Conservation (phyloP, 2,329 filamentous ascomycete species). For the Didymosphaeria variabile region DNA sequence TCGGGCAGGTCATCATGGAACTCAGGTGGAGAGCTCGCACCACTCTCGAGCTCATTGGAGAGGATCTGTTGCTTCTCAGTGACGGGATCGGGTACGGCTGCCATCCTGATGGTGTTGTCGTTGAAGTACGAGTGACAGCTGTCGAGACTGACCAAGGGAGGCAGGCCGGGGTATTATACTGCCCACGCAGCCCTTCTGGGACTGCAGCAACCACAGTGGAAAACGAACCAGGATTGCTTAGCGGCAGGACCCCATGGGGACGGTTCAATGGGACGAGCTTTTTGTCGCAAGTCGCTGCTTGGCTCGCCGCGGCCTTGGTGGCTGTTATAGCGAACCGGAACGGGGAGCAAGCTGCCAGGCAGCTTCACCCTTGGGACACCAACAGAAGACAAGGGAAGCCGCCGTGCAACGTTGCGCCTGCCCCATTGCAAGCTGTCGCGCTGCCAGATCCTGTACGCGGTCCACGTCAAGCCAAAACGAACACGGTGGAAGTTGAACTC, state of each 20-base stretch:
- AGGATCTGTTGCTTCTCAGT: conserved; percentile 36
- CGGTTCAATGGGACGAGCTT: conserved; percentile 43
- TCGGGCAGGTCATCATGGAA: conserved; percentile 45
- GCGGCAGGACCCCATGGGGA: conserved; percentile 45
- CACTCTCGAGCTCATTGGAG: conserved; percentile 39
- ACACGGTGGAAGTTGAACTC: not conserved
- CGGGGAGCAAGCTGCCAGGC: conserved; percentile 20
- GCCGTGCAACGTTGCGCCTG: conserved; percentile 34
- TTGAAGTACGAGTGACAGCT: conserved; percentile 23
- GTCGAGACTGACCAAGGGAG: conserved; percentile 26
- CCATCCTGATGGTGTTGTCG: conserved; percentile 38
- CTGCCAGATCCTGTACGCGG: not conserved
- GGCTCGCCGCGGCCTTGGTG: conserved; percentile 38
- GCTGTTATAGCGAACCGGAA: conserved; percentile 28
- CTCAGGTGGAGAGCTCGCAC: conserved; percentile 34
- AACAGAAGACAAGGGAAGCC: conserved; percentile 23
- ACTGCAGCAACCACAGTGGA: conserved; percentile 8
- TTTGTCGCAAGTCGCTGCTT: conserved; percentile 35
- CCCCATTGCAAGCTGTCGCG: conserved; percentile 19
- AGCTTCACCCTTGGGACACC: conserved; percentile 15
- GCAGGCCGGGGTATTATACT: conserved; percentile 24
- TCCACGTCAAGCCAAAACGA: not conserved
- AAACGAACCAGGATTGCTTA: conserved; percentile 30
- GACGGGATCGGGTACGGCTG: conserved; percentile 33
- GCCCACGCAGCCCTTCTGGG: not conserved